These are phyloP conservation scores for Aurantiochytrium sp. DNA, from an alignment of 108 stramenopile genomes.

Conservation along the genomic window DNA sequence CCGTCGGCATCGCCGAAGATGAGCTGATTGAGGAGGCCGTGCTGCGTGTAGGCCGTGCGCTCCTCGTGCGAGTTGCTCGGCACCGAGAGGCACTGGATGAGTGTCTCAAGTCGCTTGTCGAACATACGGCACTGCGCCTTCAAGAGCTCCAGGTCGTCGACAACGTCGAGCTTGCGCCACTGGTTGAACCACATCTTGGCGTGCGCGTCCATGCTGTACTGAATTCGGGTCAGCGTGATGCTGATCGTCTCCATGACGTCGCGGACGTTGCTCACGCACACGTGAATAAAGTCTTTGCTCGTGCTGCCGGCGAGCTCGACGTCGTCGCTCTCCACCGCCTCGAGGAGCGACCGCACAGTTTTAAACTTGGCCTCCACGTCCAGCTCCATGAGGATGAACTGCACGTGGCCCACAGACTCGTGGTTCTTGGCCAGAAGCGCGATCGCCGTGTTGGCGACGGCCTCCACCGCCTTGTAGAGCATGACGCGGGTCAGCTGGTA, in stretches of 20 bases:
- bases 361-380: constrained; percentile 20
- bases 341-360: not conserved
- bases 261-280: not conserved
- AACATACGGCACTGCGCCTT: constrained; percentile 10
- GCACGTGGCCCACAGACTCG: constrained; percentile 8
- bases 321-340: not conserved
- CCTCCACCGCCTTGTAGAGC: not conserved
- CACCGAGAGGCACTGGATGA: constrained; percentile 12
- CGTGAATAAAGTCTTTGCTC: not conserved
- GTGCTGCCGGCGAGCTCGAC: not conserved
- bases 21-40: not conserved
- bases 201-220: not conserved
- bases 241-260: constrained; percentile 13
- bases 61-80: not conserved
- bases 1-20: not conserved
- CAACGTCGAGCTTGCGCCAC: not conserved
- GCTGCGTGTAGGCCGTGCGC: not conserved
- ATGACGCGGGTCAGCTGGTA: constrained; percentile 24
- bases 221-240: not conserved
- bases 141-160: not conserved
- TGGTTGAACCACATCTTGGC: not conserved
- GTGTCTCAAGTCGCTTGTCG: not conserved
- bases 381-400: constrained; percentile 19
- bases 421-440: not conserved
- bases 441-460: not conserved